phyloP scores from a whole-genome alignment of 108 stramenopile genomes.

The Schizochytrium sp. region DNA sequence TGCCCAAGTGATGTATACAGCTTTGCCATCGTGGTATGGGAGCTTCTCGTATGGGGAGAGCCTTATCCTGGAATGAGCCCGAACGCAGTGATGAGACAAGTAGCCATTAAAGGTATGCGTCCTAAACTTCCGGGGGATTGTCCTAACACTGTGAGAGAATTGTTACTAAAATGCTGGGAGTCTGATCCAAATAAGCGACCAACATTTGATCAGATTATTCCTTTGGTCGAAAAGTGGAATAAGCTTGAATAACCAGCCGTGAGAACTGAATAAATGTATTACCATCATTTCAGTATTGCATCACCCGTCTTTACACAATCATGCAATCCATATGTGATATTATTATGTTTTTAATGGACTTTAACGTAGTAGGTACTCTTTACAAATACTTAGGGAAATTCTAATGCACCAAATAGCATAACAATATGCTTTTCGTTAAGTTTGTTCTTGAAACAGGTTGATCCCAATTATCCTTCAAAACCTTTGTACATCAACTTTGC shows the following conservation, averaged over 20 bases:
- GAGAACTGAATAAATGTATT: background rate
- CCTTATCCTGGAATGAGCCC: slow-evolving; percentile 70
- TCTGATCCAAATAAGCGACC: background rate
- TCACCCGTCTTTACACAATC: too few species aligned
- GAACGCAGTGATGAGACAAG: background rate
- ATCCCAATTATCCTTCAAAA: too few species aligned
- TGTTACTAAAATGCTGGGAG: slow-evolving; percentile 12
- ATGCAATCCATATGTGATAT: too few species aligned
- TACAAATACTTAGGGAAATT: too few species aligned
- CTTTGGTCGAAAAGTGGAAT: slow-evolving; percentile 1
- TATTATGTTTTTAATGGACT: too few species aligned
- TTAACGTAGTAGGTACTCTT: too few species aligned
- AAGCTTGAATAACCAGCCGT: background rate
- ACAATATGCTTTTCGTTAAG: too few species aligned
- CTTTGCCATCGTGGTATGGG: slow-evolving; percentile 71
- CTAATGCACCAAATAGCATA: too few species aligned
- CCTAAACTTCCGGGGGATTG: background rate
- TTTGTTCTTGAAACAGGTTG: too few species aligned
- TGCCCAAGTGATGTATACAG: slow-evolving; percentile 67
- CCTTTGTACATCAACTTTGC: too few species aligned
- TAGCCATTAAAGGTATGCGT: slow-evolving; percentile 32
- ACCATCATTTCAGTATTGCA: background rate
- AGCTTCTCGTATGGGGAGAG: slow-evolving; percentile 67
- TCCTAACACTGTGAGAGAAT: background rate
- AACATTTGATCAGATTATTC: slow-evolving; percentile 31